A percentile compares a stretch with the other conserved stretches of the same genome.
These are phyloP conservation scores for Vigna angularis DNA, from an alignment of 306 rosid species.

Conservation along the genomic window DNA sequence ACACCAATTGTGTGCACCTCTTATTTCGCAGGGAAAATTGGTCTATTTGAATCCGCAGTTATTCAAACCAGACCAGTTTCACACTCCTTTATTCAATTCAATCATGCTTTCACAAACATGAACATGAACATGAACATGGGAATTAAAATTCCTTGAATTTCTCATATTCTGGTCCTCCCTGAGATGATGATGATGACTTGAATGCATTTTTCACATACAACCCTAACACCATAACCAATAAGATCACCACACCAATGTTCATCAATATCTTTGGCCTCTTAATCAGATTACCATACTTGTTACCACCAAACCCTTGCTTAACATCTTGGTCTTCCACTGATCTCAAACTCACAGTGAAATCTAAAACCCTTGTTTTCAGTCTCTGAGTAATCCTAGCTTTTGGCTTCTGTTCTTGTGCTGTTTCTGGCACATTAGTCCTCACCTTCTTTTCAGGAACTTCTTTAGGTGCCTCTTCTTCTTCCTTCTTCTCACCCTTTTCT, in stretches of 20 bases:
- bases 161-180: constrained; percentile 16
- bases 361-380: constrained; percentile 35
- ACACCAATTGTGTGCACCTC: too few relatives aligned
- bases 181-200: neutral
- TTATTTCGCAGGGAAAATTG: neutral
- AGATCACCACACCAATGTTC: constrained; percentile 48
- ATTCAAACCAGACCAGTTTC: neutral
- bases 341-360: constrained; percentile 31
- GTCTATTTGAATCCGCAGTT: neutral
- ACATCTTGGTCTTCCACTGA: constrained; percentile 22
- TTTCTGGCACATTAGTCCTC: constrained; percentile 3
- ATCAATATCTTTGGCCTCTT: constrained; percentile 48
- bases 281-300: neutral
- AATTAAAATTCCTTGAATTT: constrained; percentile 36
- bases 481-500: constrained; percentile 6
- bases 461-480: neutral
- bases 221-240: constrained; percentile 50
- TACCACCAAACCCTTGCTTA: constrained; percentile 10
- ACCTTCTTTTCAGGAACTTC: neutral
- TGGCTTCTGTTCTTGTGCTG: neutral
- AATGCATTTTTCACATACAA: constrained; percentile 45
- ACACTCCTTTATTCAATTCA: constrained; percentile 34
- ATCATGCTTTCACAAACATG: constrained; percentile 19
- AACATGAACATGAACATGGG: neutral
- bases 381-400: constrained; percentile 15